These are phyloP conservation scores for Podaxis sp. DNA, from an alignment of 768 basidiomycete genomes.

Conservation along the genomic window DNA sequence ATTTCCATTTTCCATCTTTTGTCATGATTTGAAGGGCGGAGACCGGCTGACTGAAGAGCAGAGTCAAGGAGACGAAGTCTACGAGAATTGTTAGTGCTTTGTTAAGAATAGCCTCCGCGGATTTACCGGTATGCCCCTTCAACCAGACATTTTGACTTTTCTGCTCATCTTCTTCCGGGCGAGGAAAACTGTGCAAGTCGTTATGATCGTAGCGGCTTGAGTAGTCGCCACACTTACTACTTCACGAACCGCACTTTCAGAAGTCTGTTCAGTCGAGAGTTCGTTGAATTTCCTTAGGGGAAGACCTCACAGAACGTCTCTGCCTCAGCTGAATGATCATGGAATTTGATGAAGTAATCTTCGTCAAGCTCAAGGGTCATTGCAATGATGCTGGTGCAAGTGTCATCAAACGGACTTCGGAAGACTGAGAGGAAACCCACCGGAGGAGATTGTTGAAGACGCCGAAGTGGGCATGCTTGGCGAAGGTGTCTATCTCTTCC, in stretches of 20 bases:
- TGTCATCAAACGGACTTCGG: neutral
- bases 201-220: too few relatives aligned
- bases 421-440: conserved; percentile 10
- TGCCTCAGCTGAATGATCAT: conserved; percentile 32
- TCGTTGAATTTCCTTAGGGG: neutral
- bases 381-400: conserved; percentile 32
- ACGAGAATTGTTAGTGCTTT: neutral
- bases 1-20: conserved; percentile 41
- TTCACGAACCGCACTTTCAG: conserved; percentile 45
- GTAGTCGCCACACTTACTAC: conserved; percentile 33
- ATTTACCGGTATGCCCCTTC: conserved; percentile 47
- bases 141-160: conserved; percentile 47
- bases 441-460: conserved; percentile 36
- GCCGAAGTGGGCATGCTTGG: conserved; percentile 35
- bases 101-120: too few relatives aligned
- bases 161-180: conserved; percentile 40
- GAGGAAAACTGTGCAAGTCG: conserved; percentile 33
- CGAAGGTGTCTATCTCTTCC: conserved; percentile 35
- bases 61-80: conserved; percentile 47
- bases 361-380: conserved; percentile 47
- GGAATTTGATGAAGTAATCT: conserved; percentile 39
- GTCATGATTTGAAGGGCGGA: conserved; percentile 45
- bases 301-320: conserved; percentile 32
- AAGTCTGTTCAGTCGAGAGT: conserved; percentile 24
- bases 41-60: conserved; percentile 51